Percentiles rank a stretch among this genome's conserved stretches.
phyloP scores from a whole-genome alignment of 1,139 yeast species.

The Lodderomyces margitis region DNA sequence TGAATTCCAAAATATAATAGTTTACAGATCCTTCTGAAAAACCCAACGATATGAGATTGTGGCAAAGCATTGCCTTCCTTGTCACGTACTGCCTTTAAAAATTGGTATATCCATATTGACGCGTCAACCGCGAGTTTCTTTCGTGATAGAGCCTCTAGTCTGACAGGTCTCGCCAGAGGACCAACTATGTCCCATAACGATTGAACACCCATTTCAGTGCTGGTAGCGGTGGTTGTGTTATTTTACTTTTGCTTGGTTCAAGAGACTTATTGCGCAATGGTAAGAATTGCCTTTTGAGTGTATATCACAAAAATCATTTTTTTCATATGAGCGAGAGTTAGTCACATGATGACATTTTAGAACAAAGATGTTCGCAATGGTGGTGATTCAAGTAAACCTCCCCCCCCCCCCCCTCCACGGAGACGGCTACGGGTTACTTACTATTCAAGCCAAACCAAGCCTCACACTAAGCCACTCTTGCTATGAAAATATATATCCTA shows the following conservation, averaged over 20 bases:
- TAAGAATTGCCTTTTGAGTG: not conserved
- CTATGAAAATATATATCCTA: no score
- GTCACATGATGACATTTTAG: no score
- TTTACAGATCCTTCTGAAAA: constrained; percentile 90
- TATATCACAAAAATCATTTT: not conserved
- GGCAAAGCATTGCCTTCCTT: constrained; percentile 74
- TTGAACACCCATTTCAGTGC: constrained; percentile 82
- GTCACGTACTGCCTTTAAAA: constrained; percentile 90
- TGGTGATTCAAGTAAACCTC: no score
- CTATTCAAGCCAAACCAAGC: no score
- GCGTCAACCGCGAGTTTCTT: constrained; percentile 93
- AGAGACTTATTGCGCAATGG: not conserved
- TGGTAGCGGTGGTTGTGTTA: not conserved
- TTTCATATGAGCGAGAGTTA: no score
- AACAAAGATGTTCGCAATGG: no score
- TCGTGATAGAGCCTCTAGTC: constrained; percentile 76
- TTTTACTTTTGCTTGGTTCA: no score
- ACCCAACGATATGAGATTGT: constrained; percentile 89
- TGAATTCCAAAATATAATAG: constrained; percentile 81
- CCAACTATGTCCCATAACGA: constrained; percentile 92
- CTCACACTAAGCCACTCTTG: no score
- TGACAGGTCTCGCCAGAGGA: constrained; percentile 87
- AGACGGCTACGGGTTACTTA: no score
- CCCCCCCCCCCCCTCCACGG: no score
- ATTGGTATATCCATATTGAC: constrained; percentile 97